phyloP scores from a whole-genome alignment of 2,329 filamentous ascomycete genomes.

The Aureobasidium sp. region DNA sequence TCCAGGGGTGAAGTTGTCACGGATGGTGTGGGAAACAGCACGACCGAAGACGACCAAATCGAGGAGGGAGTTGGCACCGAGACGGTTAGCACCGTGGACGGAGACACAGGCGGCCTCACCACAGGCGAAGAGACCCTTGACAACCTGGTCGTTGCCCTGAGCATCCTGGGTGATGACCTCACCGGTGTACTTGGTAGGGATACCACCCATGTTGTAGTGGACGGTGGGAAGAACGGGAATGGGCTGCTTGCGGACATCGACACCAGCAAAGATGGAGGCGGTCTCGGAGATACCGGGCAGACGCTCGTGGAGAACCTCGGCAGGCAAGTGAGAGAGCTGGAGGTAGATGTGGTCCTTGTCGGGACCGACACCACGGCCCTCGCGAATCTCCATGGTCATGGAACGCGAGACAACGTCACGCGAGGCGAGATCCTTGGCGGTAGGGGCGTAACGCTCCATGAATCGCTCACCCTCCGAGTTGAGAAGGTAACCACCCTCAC shows the following conservation, averaged over 20 bases:
- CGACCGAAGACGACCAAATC: constrained; percentile 97
- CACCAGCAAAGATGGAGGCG: constrained; percentile 90
- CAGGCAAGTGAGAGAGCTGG: constrained; percentile 87
- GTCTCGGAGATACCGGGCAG: constrained; percentile 98
- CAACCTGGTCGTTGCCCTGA: constrained; percentile 80
- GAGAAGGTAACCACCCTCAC: constrained; percentile 94
- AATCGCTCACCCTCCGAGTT: constrained; percentile 98
- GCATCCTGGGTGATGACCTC: constrained; percentile 87
- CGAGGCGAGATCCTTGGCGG: constrained; percentile 92
- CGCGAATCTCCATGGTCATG: constrained; percentile 97
- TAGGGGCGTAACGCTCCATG: constrained; percentile 98
- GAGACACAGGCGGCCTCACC: constrained; percentile 97
- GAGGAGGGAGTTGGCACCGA: constrained; percentile 95
- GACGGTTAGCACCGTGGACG: constrained; percentile 94
- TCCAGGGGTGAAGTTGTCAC: constrained; percentile 83
- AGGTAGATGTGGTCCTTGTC: constrained; percentile 99
- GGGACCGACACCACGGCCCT: constrained; percentile 90
- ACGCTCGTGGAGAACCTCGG: constrained; percentile 89
- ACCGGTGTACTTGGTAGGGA: constrained; percentile 93
- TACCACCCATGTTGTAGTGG: constrained; percentile 99
- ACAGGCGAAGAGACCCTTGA: constrained; percentile 90
- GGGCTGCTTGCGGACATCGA: constrained; percentile 93
- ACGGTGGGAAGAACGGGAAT: constrained; percentile 95
- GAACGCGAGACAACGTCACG: constrained; percentile 95
- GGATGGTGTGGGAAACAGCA: constrained; percentile 93